phyloP scores from a whole-genome alignment of 768 basidiomycete species.

The Lepiota subincarnata region DNA sequence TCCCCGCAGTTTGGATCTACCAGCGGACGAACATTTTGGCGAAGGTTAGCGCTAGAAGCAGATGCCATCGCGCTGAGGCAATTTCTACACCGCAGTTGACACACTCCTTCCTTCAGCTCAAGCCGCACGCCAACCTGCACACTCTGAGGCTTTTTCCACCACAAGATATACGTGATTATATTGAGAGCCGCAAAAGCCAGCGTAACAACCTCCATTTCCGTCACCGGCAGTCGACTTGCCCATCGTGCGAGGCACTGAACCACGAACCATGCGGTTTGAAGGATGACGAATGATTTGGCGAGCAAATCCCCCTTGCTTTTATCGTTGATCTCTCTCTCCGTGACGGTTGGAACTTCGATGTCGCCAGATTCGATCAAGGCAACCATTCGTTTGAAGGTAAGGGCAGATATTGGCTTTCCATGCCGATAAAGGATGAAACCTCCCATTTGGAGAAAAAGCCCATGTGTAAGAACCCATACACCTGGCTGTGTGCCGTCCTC shows the following conservation, averaged over 20 bases:
- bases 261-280: slow-evolving; percentile 10
- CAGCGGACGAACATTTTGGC: neutral
- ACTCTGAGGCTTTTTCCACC: slow-evolving; percentile 16
- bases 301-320: slow-evolving; percentile 13
- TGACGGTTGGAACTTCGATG: slow-evolving; percentile 1
- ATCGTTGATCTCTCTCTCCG: slow-evolving; percentile 6
- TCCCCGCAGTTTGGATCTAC: neutral
- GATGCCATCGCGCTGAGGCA: neutral
- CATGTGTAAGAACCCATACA: slow-evolving; percentile 14
- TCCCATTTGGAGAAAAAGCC: slow-evolving; percentile 11
- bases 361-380: neutral
- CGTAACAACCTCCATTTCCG: slow-evolving; percentile 10
- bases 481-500: neutral
- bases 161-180: slow-evolving; percentile 7
- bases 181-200: slow-evolving; percentile 9
- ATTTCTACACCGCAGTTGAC: too few relatives aligned
- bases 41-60: neutral
- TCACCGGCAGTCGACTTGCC: neutral
- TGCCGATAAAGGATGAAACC: slow-evolving; percentile 9
- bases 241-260: slow-evolving; percentile 7
- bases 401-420: neutral
- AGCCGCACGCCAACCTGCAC: neutral
- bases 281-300: slow-evolving; percentile 8
- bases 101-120: neutral
- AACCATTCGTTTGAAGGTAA: slow-evolving; percentile 4